phyloP scores from a whole-genome alignment of 208 protist species.

The Entamoeba invadens region DNA sequence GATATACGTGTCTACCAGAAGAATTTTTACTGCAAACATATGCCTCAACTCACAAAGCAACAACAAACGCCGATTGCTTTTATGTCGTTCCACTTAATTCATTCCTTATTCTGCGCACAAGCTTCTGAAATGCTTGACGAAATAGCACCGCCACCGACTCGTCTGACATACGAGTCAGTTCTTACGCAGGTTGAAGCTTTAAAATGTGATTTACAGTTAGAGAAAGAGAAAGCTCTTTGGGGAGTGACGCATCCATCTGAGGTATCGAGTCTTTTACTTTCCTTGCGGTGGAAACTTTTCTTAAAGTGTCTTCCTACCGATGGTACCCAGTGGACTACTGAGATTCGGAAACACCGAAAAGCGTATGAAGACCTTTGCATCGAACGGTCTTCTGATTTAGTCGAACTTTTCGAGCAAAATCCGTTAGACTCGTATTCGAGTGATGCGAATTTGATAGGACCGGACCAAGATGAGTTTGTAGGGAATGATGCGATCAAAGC shows the following conservation, averaged over 20 bases:
- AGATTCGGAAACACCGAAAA: neutral
- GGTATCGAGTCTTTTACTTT: neutral
- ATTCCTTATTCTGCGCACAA: neutral
- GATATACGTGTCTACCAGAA: neutral
- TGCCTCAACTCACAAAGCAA: neutral
- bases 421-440: neutral
- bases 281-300: neutral
- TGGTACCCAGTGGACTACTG: neutral
- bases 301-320: neutral
- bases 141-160: neutral
- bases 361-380: neutral
- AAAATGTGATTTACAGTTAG: neutral
- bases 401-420: neutral
- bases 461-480: neutral
- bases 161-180: neutral
- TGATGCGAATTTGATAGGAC: neutral
- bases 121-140: neutral
- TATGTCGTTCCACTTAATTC: neutral
- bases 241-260: neutral
- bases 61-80: neutral
- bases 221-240: neutral
- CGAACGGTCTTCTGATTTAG: neutral
- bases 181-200: neutral
- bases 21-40: neutral
- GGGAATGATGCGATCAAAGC: neutral